These are phyloP conservation scores for Phytophthora boehmeriae DNA, from an alignment of 352 stramenopile species.

Conservation along the genomic window DNA sequence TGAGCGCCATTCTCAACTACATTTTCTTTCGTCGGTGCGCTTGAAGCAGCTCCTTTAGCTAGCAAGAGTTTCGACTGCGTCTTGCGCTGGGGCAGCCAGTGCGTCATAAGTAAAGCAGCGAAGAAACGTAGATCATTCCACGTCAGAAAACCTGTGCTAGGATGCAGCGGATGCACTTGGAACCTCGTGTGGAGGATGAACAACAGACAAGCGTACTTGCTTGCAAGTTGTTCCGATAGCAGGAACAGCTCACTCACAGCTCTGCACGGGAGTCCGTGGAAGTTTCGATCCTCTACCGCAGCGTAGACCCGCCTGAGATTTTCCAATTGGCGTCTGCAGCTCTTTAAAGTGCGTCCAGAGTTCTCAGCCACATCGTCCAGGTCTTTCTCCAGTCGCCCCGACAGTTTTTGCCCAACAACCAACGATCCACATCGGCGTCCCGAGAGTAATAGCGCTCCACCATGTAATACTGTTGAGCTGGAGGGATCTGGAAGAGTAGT, in stretches of 20 bases:
- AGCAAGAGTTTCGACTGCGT: constrained; percentile 39
- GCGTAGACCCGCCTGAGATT: constrained; percentile 80
- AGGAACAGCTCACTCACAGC: constrained; percentile 65
- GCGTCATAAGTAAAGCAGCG: constrained; percentile 70
- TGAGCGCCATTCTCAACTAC: constrained; percentile 60
- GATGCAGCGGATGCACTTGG: constrained; percentile 74
- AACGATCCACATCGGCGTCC: constrained; percentile 69
- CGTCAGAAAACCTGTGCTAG: constrained; percentile 56
- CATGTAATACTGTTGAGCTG: constrained; percentile 81
- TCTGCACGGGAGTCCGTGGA: constrained; percentile 57
- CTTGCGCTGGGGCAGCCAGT: constrained; percentile 75
- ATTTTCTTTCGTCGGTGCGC: constrained; percentile 4
- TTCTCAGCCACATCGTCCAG: constrained; percentile 84
- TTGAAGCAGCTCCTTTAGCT: constrained; percentile 7
- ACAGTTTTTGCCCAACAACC: constrained; percentile 85
- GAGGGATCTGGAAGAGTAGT: constrained; percentile 83
- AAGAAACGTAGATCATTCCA: constrained; percentile 79
- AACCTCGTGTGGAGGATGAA: constrained; percentile 80
- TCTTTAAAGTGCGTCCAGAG: constrained; percentile 71
- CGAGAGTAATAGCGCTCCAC: constrained; percentile 82
- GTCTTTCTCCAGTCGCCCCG: constrained; percentile 83
- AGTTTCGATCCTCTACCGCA: constrained; percentile 81
- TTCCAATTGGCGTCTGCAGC: constrained; percentile 77
- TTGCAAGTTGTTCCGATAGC: constrained; percentile 73
- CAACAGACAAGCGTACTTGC: constrained; percentile 82